phyloP scores from a whole-genome alignment of 169 alveolate species.

The Theileria parva region DNA sequence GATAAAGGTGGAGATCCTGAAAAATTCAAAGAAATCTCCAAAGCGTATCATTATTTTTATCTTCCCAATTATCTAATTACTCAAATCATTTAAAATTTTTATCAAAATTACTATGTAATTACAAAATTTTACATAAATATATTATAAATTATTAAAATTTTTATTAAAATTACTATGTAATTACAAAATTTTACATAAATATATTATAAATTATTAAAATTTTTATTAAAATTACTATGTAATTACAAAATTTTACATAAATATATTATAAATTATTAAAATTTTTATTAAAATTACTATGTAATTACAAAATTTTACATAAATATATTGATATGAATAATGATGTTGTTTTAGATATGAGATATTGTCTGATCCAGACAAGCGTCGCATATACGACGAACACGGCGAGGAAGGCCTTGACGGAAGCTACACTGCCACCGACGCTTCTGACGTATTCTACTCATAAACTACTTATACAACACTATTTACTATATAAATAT shows the following conservation, averaged over 20 bases:
- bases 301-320: constrained; percentile 46
- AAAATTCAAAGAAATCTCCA: constrained; percentile 92
- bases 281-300: neutral
- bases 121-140: neutral
- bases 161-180: no score
- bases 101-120: neutral
- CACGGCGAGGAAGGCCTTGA: constrained; percentile 97
- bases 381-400: constrained; percentile 94
- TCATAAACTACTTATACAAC: constrained; percentile 65
- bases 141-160: no score
- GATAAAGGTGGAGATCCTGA: constrained; percentile 99
- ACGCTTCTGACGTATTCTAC: constrained; percentile 60
- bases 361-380: constrained; percentile 94
- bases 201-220: no score
- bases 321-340: neutral
- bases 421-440: constrained; percentile 87
- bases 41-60: constrained; percentile 79
- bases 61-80: neutral
- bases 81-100: neutral
- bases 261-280: no score
- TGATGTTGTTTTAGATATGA: constrained; percentile 88
- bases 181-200: no score
- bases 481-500: constrained; percentile 48
- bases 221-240: no score
- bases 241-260: no score